Conservation (phyloP, 2,329 filamentous ascomycete genomes). For the Calonectria hawksworthii region DNA sequence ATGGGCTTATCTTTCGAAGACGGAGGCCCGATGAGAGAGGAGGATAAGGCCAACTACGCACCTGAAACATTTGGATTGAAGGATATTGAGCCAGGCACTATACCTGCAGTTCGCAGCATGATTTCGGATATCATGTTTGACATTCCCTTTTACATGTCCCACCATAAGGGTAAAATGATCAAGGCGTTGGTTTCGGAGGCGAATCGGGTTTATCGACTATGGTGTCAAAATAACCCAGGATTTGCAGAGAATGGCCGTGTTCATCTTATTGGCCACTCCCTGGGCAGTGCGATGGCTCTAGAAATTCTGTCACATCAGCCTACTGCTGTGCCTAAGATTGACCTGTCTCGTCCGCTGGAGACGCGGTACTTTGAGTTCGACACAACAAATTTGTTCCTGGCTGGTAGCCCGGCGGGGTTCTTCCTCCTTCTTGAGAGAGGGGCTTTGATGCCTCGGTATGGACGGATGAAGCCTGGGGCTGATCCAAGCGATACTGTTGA, state of each 20-base stretch:
- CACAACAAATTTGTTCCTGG: constrained; percentile 89
- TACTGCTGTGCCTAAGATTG: constrained; percentile 71
- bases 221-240: constrained; percentile 93
- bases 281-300: constrained; percentile 94
- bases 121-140: constrained; percentile 99
- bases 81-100: constrained; percentile 91
- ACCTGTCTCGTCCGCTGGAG: constrained; percentile 58
- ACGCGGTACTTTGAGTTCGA: constrained; percentile 88
- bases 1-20: constrained; percentile 91
- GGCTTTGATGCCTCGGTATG: constrained; percentile 80
- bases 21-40: constrained; percentile 71
- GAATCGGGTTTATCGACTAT: constrained; percentile 94
- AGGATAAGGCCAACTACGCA: constrained; percentile 66
- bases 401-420: constrained; percentile 91
- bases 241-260: constrained; percentile 87
- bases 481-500: constrained; percentile 72
- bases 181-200: constrained; percentile 89
- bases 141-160: constrained; percentile 97
- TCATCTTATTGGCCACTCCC: constrained; percentile 92
- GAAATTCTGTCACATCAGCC: constrained; percentile 94
- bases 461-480: constrained; percentile 81
- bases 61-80: constrained; percentile 76
- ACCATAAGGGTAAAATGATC: constrained; percentile 96
- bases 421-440: constrained; percentile 88
- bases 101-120: constrained; percentile 92